phyloP scores from a whole-genome alignment of 202 grass and related monocot species.

The Carex sylvatica region DNA sequence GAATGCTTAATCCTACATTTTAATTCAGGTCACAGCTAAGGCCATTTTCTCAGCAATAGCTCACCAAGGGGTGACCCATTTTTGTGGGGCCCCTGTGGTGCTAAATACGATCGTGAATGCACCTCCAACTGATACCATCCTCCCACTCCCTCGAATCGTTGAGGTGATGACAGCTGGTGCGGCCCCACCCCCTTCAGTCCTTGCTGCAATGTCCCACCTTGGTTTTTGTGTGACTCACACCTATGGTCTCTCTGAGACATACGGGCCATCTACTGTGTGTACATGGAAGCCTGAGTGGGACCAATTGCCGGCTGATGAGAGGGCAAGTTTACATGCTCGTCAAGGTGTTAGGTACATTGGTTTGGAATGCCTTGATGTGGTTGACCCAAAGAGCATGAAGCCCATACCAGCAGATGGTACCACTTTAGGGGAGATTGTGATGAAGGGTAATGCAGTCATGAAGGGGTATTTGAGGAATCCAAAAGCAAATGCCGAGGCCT shows the following conservation, averaged over 20 bases:
- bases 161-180: conserved; percentile 90
- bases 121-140: conserved; percentile 61
- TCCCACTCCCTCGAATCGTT: conserved; percentile 65
- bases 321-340: conserved; percentile 63
- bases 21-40: conserved; percentile 74
- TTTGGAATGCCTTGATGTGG: conserved; percentile 68
- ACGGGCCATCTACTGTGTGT: conserved; percentile 80
- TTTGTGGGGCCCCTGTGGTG: conserved; percentile 83
- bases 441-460: conserved; percentile 87
- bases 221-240: conserved; percentile 89
- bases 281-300: conserved; percentile 96
- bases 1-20: background rate
- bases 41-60: conserved; percentile 81
- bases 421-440: conserved; percentile 80
- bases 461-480: conserved; percentile 92
- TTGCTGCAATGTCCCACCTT: conserved; percentile 66
- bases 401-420: conserved; percentile 63
- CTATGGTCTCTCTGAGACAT: conserved; percentile 87
- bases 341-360: conserved; percentile 84
- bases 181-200: conserved; percentile 73
- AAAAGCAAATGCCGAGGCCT: conserved; percentile 70
- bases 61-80: conserved; percentile 81
- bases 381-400: conserved; percentile 66
- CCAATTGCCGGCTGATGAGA: conserved; percentile 46
- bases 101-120: conserved; percentile 84